A percentile compares a stretch with the other conserved stretches of the same genome.
phyloP scores from a whole-genome alignment of 2,329 filamentous ascomycete genomes.

The Penicillium verrucosum region DNA sequence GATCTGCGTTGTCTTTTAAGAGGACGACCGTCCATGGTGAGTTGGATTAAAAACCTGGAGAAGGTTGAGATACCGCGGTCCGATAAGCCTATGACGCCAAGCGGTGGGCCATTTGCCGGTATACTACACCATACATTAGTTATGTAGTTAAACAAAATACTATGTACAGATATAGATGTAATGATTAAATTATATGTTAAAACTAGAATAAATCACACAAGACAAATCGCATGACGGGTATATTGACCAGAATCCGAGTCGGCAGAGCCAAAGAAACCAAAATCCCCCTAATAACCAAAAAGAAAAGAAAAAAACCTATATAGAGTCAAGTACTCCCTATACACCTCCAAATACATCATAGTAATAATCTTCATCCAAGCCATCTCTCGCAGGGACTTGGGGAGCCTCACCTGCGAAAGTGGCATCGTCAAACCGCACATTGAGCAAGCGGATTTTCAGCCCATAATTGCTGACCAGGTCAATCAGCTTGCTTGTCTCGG shows the following conservation, averaged over 20 bases:
- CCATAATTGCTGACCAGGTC: constrained; percentile 85
- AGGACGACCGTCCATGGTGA: constrained; percentile 36
- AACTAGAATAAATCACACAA: neutral
- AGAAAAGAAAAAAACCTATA: neutral
- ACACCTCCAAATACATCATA: constrained; percentile 66
- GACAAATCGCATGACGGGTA: constrained; percentile 10
- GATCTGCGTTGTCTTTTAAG: constrained; percentile 39
- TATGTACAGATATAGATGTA: neutral
- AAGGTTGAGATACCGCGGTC: constrained; percentile 16
- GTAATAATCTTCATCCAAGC: constrained; percentile 88
- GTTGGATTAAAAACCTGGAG: neutral
- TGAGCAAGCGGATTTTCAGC: constrained; percentile 85
- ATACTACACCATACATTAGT: neutral
- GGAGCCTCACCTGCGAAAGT: constrained; percentile 67
- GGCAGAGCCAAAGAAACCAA: neutral
- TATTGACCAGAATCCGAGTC: constrained; percentile 7
- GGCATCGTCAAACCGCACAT: constrained; percentile 82
- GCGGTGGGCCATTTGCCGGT: neutral
- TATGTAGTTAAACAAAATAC: neutral
- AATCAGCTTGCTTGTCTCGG: constrained; percentile 88
- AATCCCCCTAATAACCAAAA: neutral
- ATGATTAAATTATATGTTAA: neutral
- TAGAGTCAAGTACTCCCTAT: constrained; percentile 10
- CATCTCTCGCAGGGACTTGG: constrained; percentile 75
- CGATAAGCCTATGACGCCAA: constrained; percentile 22